Base-by-base conservation (phyloP, 345 rosid genomes). In the Arabis hirsuta region DNA sequence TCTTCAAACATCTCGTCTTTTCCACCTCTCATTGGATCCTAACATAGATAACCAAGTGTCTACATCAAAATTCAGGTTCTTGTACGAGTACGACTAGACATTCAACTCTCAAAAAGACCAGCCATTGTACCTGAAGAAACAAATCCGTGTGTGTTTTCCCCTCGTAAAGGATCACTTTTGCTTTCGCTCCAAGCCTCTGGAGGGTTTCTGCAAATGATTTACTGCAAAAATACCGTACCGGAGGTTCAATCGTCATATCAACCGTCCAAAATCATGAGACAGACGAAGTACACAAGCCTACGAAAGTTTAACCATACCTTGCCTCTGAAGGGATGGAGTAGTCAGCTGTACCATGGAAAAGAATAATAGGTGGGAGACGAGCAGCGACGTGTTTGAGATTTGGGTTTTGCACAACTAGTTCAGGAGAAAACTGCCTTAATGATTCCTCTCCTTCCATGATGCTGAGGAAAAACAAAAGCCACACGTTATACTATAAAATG, bases 1-100 rank as follows among this genome's bases (percentile, higher is more conserved):
- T 87, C 98, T 85, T 91, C 96, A 70, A 90, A 87, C 94, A 95
- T 78, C 47, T 81, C 84, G 72, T 95, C 99, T 67, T 42, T 81
- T 12, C 97, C 99, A 31, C 99, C 99, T 78, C 99, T 87, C 99
- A 95, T 90, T 12, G 98, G 99, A 83, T 91, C 99, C 99, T 95
- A 81, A 50, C 67, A 55, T 8, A 58, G 67, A 57, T 47, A 39
- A 46, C 55, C 55, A 62, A 34, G 7, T 42, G 39, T 36, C 39
- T 9, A 56, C 1, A 70, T 55, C 42, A 41, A 16, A 48, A 61
- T 36, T 52, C 53, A 71, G 55, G 13, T 71, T 71, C 38, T 29
- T 39, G 22, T 57, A n/a, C n/a, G 16, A 65, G 22, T 57, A n/a
- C n/a, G 13, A 65, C 31, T 0, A 47, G 34, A 48, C 56, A 51